Evolutionary conservation across 2,329 filamentous ascomycete genomes (phyloP).

Genomic region (Xylaria sp.): DNA sequence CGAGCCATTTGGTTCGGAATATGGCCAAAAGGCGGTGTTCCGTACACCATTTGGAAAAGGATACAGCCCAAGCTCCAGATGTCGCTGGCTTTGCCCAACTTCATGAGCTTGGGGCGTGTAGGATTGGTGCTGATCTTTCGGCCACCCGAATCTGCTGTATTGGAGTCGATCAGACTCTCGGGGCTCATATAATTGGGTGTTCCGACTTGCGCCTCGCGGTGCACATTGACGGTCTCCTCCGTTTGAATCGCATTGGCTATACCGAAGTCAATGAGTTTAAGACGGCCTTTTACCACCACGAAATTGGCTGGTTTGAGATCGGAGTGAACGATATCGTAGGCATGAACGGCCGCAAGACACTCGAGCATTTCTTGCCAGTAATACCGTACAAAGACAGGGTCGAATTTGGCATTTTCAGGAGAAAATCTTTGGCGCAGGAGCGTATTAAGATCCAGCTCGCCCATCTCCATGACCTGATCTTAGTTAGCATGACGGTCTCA

Average conservation of each 20-base stretch:
- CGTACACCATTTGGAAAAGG: constrained; percentile 97
- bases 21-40: constrained; percentile 93
- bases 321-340: constrained; percentile 92
- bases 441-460: constrained; percentile 91
- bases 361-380: constrained; percentile 99
- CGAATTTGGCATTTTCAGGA: constrained; percentile 78
- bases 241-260: constrained; percentile 97
- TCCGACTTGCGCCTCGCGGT: constrained; percentile 93
- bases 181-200: constrained; percentile 99
- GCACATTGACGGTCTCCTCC: constrained; percentile 96
- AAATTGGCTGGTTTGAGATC: constrained; percentile 98
- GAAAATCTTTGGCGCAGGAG: constrained; percentile 80
- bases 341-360: constrained; percentile 89
- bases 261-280: constrained; percentile 98
- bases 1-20: constrained; percentile 87
- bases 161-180: constrained; percentile 90
- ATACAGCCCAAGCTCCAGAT: constrained; percentile 98
- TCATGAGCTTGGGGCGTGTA: constrained; percentile 79
- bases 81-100: constrained; percentile 94
- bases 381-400: constrained; percentile 91
- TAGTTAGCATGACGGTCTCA: constrained; percentile 36
- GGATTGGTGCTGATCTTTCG: constrained; percentile 51
- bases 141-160: constrained; percentile 60
- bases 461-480: constrained; percentile 90
- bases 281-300: constrained; percentile 85